Evolutionary conservation across 495 filamentous ascomycete genomes (phyloP).

Genomic region (Penicillium soppii): DNA sequence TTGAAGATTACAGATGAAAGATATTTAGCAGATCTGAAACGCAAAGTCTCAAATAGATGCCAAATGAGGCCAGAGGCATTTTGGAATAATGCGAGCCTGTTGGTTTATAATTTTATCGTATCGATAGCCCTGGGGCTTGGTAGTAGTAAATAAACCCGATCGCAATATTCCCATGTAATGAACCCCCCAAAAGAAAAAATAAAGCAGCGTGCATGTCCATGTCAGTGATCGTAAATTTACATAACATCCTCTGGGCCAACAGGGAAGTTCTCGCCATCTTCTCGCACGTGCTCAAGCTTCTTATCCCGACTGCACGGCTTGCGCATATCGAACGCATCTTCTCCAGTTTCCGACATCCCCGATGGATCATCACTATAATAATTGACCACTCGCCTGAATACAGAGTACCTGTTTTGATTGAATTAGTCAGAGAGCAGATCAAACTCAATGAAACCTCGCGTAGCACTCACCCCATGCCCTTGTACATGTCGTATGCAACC

Average conservation of each 20-base stretch:
- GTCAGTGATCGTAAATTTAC: too few species aligned
- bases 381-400: constrained; percentile 82
- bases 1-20: too few species aligned
- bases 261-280: constrained; percentile 76
- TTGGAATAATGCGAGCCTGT: too few species aligned
- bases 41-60: too few species aligned
- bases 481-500: constrained; percentile 84
- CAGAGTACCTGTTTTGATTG: constrained; percentile 57
- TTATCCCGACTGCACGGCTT: constrained; percentile 87
- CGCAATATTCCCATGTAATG: too few species aligned
- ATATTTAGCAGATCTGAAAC: too few species aligned
- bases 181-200: not conserved
- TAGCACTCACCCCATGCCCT: constrained; percentile 72
- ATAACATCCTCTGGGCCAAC: constrained; percentile 79
- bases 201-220: not conserved
- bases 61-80: too few species aligned
- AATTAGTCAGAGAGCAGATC: not conserved
- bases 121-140: too few species aligned
- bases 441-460: constrained; percentile 5
- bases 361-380: constrained; percentile 87
- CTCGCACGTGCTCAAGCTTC: constrained; percentile 69
- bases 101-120: too few species aligned
- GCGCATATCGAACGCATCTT: constrained; percentile 96
- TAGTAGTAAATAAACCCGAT: too few species aligned
- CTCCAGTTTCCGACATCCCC: constrained; percentile 53